Evolutionary conservation across 2,329 filamentous ascomycete genomes (phyloP).

Genomic region (Exophiala aquamarina): DNA sequence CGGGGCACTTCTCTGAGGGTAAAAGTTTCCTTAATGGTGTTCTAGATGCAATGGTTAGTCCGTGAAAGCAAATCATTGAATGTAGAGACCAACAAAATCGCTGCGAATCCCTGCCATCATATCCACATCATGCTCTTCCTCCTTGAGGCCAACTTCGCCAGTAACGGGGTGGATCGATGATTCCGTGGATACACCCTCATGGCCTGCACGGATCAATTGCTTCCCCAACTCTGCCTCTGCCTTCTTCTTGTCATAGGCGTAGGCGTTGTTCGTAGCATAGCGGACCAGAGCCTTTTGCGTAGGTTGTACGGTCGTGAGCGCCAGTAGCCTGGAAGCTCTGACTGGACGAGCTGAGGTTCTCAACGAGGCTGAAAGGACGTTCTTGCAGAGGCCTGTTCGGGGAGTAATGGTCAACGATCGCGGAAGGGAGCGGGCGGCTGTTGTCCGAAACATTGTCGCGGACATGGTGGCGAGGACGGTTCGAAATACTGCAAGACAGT

Average conservation of each 20-base stretch:
- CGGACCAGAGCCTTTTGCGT: conserved; percentile 50
- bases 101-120: conserved; percentile 54
- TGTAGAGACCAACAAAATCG: conserved; percentile 56
- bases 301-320: conserved; percentile 46
- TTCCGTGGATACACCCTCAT: conserved; percentile 59
- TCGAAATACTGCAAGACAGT: conserved; percentile 27
- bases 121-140: conserved; percentile 44
- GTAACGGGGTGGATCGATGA: conserved; percentile 58
- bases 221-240: conserved; percentile 52
- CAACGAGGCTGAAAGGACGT: conserved; percentile 42
- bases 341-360: conserved; percentile 42
- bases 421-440: conserved; percentile 45
- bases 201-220: conserved; percentile 60
- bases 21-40: conserved; percentile 69
- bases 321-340: conserved; percentile 38
- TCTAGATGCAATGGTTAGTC: conserved; percentile 40
- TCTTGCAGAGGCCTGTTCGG: conserved; percentile 36
- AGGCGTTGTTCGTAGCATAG: conserved; percentile 33
- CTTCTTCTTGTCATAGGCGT: conserved; percentile 33
- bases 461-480: conserved; percentile 28
- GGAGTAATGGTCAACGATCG: conserved; percentile 40
- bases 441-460: conserved; percentile 47
- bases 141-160: conserved; percentile 37
- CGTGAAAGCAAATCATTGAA: neutral
- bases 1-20: conserved; percentile 63